Percentiles rank a stretch among this genome's conserved stretches.
Evolutionary conservation across 2,329 filamentous ascomycete species (phyloP).

Genomic region (Ophiostoma sp.): DNA sequence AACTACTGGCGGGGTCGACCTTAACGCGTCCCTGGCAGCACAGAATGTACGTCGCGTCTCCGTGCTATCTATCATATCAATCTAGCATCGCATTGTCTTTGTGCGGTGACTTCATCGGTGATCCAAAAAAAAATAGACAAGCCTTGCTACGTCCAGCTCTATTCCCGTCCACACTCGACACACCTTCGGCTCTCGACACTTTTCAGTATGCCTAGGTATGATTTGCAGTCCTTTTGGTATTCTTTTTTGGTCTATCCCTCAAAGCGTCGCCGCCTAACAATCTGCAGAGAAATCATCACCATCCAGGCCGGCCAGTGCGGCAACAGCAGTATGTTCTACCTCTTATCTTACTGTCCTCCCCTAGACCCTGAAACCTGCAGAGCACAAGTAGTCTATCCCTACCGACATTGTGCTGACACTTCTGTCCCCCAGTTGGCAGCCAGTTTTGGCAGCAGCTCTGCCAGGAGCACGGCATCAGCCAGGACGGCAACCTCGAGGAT

Average conservation of each 20-base stretch:
- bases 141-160: conserved; percentile 15
- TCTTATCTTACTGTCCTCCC: neutral
- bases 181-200: neutral
- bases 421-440: conserved; percentile 64
- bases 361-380: too few relatives aligned
- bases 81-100: conserved; percentile 12
- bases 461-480: conserved; percentile 95
- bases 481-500: conserved; percentile 94
- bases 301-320: conserved; percentile 98
- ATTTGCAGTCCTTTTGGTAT: neutral
- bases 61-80: neutral
- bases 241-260: neutral
- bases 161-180: neutral
- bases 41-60: conserved; percentile 3
- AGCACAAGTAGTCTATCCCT: conserved; percentile 31
- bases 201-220: conserved; percentile 35
- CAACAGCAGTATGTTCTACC: conserved; percentile 78
- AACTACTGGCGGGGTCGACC: conserved; percentile 16
- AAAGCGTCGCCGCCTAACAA: neutral
- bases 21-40: conserved; percentile 16
- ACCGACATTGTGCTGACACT: conserved; percentile 13
- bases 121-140: conserved; percentile 7
- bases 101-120: neutral
- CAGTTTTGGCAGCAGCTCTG: conserved; percentile 99
- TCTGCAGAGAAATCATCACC: conserved; percentile 88